A percentile compares a stretch with the other conserved stretches of the same genome.
phyloP scores from a whole-genome alignment of 2,329 filamentous ascomycete species.

The Plenodomus tracheiphilus region DNA sequence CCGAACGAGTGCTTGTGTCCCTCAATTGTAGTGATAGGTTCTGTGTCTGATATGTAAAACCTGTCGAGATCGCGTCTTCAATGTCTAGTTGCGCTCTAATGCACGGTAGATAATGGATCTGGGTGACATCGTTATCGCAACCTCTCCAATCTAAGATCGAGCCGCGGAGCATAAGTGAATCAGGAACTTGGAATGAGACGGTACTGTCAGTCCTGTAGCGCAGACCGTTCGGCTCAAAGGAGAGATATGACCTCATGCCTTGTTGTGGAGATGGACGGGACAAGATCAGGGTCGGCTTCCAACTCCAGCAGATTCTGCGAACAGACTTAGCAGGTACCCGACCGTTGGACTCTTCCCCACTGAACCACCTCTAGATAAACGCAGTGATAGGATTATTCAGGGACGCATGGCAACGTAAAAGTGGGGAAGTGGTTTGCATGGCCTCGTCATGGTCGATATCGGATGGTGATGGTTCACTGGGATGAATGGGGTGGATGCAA shows the following conservation, averaged over 20 bases:
- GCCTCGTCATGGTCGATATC: not conserved
- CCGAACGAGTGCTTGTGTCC: too few species aligned
- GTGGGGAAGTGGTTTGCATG: not conserved
- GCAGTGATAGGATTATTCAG: not conserved
- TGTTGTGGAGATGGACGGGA: not conserved
- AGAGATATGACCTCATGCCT: not conserved
- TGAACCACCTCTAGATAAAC: too few species aligned
- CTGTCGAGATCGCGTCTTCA: too few species aligned
- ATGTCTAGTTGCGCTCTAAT: not conserved
- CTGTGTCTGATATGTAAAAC: too few species aligned
- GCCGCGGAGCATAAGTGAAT: not conserved
- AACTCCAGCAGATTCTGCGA: not conserved
- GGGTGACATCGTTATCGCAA: not conserved
- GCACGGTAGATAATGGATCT: not conserved
- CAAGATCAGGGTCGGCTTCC: not conserved
- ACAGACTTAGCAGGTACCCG: too few species aligned
- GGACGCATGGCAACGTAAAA: not conserved
- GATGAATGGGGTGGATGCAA: not conserved
- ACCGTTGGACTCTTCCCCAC: conserved; percentile 13
- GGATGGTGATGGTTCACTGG: not conserved
- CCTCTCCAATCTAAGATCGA: not conserved
- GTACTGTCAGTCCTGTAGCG: not conserved
- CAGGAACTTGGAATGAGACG: not conserved
- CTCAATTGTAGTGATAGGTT: too few species aligned
- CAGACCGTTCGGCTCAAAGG: not conserved